Conservation (phyloP, 129 eudicot species). For the Lonicera japonica region DNA sequence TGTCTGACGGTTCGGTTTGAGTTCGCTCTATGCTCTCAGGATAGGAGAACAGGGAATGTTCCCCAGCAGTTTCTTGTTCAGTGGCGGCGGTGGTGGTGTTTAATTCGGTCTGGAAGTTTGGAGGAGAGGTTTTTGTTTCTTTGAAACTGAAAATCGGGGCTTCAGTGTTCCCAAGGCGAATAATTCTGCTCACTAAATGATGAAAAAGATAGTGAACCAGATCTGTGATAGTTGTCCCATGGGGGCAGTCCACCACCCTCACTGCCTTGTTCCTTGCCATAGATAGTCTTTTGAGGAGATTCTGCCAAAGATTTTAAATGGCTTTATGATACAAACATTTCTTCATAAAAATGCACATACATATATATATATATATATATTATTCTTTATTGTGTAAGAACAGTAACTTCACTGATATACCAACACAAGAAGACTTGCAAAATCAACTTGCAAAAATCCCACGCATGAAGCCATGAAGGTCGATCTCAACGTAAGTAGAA, state of each 20-base stretch:
- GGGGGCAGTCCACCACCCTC: conserved; percentile 7
- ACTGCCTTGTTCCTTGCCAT: conserved; percentile 7
- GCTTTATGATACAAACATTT: too few relatives aligned
- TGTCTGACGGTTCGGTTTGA: background rate
- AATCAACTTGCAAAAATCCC: too few relatives aligned
- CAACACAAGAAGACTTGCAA: too few relatives aligned
- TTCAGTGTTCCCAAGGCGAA: conserved; percentile 17
- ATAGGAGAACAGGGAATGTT: conserved; percentile 4
- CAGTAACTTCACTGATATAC: too few relatives aligned
- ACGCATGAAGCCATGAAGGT: too few relatives aligned
- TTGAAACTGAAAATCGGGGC: conserved; percentile 22
- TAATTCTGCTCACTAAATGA: conserved; percentile 13
- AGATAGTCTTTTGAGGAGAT: conserved; percentile 19
- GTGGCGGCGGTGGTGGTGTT: background rate
- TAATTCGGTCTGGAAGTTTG: conserved; percentile 13
- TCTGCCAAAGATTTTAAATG: conserved; percentile 20
- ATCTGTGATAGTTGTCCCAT: background rate
- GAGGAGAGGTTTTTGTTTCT: conserved; percentile 13
- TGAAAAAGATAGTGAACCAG: conserved; percentile 13
- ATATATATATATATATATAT: too few relatives aligned
- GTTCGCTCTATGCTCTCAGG: conserved; percentile 10
- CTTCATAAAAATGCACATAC: too few relatives aligned
- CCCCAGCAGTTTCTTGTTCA: conserved; percentile 1
- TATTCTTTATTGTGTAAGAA: too few relatives aligned
- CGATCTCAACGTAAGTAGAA: too few relatives aligned